Conservation (phyloP, 2,329 filamentous ascomycete genomes). For the Ophioceras dolichostomum region DNA sequence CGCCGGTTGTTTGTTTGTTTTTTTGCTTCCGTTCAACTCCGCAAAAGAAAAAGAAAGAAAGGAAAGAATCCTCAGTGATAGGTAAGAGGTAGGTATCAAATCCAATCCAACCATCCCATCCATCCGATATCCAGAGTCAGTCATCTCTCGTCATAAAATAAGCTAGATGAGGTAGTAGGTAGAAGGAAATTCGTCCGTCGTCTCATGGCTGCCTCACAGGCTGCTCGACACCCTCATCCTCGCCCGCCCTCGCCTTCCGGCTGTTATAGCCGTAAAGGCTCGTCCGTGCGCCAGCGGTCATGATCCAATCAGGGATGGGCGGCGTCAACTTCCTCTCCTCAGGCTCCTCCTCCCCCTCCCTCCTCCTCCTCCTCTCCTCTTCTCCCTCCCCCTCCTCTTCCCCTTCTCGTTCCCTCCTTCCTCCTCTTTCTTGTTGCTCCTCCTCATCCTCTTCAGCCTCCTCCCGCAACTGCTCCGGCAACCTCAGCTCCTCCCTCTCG, state of each 20-base stretch:
- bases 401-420: conserved; percentile 8
- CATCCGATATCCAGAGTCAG: not conserved
- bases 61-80: too few relatives aligned
- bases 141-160: not conserved
- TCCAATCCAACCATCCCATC: too few relatives aligned
- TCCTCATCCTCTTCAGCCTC: conserved; percentile 10
- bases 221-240: conserved; percentile 7
- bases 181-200: too few relatives aligned
- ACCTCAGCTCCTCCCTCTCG: conserved; percentile 8
- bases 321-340: conserved; percentile 40
- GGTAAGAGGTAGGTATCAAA: too few relatives aligned
- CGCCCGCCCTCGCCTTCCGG: conserved; percentile 17
- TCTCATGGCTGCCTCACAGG: conserved; percentile 9
- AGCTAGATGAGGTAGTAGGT: not conserved
- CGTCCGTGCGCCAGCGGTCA: conserved; percentile 37
- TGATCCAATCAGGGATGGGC: conserved; percentile 49
- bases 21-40: not conserved
- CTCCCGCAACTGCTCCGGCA: conserved; percentile 12
- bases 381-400: conserved; percentile 13
- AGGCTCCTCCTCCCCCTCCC: conserved; percentile 10
- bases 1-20: too few relatives aligned
- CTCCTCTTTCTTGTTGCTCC: conserved; percentile 11
- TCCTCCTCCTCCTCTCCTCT: conserved; percentile 10
- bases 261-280: conserved; percentile 35
- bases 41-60: not conserved